Conservation (phyloP, 345 rosid species). For the Turritis glabra region DNA sequence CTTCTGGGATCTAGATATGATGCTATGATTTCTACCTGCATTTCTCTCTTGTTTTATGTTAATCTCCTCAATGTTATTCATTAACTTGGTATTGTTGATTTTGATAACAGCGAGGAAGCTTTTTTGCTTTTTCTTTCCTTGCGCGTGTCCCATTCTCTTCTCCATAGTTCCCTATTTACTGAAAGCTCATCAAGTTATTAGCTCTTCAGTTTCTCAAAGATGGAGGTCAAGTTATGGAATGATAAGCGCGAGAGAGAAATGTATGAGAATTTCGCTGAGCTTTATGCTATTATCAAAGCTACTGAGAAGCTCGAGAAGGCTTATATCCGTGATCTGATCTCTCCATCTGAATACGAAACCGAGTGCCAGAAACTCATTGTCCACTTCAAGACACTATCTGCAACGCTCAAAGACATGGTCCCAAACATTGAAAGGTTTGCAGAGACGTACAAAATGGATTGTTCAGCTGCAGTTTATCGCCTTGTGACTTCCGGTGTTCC, state of each 20-base stretch:
- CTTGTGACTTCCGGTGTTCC: constrained; percentile 88
- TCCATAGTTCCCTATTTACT: constrained; percentile 50
- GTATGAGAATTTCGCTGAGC: constrained; percentile 96
- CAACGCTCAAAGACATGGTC: constrained; percentile 69
- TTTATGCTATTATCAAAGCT: constrained; percentile 90
- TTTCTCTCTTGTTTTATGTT: not conserved
- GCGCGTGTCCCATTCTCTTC: constrained; percentile 99
- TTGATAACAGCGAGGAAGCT: constrained; percentile 46
- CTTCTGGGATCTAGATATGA: not conserved
- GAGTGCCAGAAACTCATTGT: constrained; percentile 94
- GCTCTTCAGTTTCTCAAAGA: constrained; percentile 27
- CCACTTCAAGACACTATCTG: constrained; percentile 84
- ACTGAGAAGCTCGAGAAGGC: constrained; percentile 98
- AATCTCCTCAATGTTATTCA: not conserved
- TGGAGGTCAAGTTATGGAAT: constrained; percentile 96
- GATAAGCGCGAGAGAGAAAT: constrained; percentile 98
- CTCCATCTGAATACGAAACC: constrained; percentile 73
- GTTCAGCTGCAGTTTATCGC: constrained; percentile 88
- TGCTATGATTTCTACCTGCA: not conserved
- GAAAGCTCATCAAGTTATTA: not conserved
- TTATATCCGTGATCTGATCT: constrained; percentile 74
- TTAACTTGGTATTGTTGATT: constrained; percentile 16
- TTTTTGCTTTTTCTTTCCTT: constrained; percentile 31
- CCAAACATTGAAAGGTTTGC: constrained; percentile 90
- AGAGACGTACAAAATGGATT: constrained; percentile 93